These are phyloP conservation scores for Grosmannia penicillata DNA, from an alignment of 2,329 filamentous ascomycete genomes.

Conservation along the genomic window DNA sequence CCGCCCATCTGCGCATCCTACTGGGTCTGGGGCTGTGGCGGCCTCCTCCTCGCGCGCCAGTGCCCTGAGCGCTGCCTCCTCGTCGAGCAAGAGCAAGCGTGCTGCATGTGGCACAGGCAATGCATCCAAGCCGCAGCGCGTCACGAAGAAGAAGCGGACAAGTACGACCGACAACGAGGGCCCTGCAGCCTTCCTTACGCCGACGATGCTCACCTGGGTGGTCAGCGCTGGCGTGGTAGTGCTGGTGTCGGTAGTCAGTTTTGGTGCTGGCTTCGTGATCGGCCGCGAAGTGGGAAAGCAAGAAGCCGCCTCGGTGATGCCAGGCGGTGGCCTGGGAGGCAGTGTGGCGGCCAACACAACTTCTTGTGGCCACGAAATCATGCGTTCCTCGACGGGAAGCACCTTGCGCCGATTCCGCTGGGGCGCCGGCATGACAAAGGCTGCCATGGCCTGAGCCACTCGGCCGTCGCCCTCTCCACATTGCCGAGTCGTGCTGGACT, in stretches of 20 bases:
- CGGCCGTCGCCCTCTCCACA: too few relatives aligned
- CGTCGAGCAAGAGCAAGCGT: neutral
- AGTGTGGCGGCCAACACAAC: conserved; percentile 29
- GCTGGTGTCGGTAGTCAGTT: conserved; percentile 52
- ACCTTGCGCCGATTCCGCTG: conserved; percentile 39
- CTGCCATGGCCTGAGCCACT: conserved; percentile 27
- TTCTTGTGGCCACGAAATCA: conserved; percentile 36
- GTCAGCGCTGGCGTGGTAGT: conserved; percentile 54
- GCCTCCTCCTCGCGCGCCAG: conserved; percentile 11
- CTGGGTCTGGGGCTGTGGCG: neutral
- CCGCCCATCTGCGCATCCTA: conserved; percentile 2
- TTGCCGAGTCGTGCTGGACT: neutral
- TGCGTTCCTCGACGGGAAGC: conserved; percentile 30
- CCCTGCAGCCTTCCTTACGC: conserved; percentile 29
- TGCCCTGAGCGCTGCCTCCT: conserved; percentile 2
- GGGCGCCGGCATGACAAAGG: conserved; percentile 33
- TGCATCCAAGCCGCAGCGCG: conserved; percentile 24
- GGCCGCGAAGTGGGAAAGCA: conserved; percentile 51
- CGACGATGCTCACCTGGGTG: conserved; percentile 49
- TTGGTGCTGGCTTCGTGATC: conserved; percentile 49
- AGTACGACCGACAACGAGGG: conserved; percentile 18
- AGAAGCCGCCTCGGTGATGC: conserved; percentile 32
- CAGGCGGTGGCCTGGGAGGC: conserved; percentile 23
- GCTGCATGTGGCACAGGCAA: conserved; percentile 12
- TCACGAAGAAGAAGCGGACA: conserved; percentile 47